Evolutionary conservation across 2,329 filamentous ascomycete genomes (phyloP), one percentile per base, ranked within the genome.

Genomic region (Trichoderma endophyticum): DNA sequence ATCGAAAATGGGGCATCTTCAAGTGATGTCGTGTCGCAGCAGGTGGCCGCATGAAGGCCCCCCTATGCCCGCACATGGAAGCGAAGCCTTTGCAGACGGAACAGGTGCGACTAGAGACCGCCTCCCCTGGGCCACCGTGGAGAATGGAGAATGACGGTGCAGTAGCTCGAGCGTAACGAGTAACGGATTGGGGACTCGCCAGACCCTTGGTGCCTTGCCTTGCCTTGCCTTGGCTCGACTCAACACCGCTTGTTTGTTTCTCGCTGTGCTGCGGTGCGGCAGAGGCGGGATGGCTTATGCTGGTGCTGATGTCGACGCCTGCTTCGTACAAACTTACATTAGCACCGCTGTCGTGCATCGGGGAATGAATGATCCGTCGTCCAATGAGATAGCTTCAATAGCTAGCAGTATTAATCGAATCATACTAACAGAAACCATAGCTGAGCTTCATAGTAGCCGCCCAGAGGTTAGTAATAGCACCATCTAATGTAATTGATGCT

Each of bases 31-130:
- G 32, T 26, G 26, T 48, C 39, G 51, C 64, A 39, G 64, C 64
- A 67, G 51, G 64, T 36, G 54, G 65, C 65, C 65, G 65, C 65
- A 68, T 68, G 1, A 68, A 68, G 24, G 15, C 56, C 65, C 62
- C 62, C 54, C 26, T 48, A 30, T 24, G 34, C 54, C 9, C 65
- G 30, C 65, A 68, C 6, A 36, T 36, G 28, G 54, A 68, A 48
- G 65, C 65, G 65, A 68, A 68, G 65, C 65, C 28, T 68, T 68
- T 68, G 65, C 65, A 68, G 65, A 48, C 65, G 36, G 18, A 48
- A 60, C 26, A 24, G 24, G 51, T 57, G 30, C 54, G 64, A 30
- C 32, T 56, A 66, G 21, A 39, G 30, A 39, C 64, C 30, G 48
- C 51, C 64, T 32, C 34, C 34, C 34, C 12, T 5, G 26, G 28